These are phyloP conservation scores for Neoscytalidium dimidiatum DNA, from an alignment of 2,329 filamentous ascomycete genomes.

Conservation along the genomic window DNA sequence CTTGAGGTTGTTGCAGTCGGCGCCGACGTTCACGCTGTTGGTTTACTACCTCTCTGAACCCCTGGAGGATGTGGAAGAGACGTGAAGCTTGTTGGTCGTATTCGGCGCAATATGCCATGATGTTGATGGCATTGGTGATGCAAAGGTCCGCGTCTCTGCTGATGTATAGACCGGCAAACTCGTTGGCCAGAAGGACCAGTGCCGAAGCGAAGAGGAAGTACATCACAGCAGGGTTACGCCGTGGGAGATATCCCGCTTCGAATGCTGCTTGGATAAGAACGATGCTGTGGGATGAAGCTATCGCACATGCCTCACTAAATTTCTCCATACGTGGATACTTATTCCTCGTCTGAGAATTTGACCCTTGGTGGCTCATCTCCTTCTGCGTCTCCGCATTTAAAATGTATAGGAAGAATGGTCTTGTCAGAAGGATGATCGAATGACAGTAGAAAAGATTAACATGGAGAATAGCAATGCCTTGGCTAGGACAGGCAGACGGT, in stretches of 20 bases:
- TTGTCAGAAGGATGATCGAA: slow-evolving; percentile 63
- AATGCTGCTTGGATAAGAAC: slow-evolving; percentile 43
- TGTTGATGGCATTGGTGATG: slow-evolving; percentile 40
- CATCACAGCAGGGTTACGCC: slow-evolving; percentile 42
- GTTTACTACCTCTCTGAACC: slow-evolving; percentile 40
- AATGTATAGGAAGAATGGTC: slow-evolving; percentile 65
- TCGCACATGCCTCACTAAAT: slow-evolving; percentile 46
- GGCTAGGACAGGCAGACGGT: slow-evolving; percentile 45
- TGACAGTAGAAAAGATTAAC: slow-evolving; percentile 64
- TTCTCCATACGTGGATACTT: slow-evolving; percentile 47
- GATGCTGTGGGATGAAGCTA: slow-evolving; percentile 44
- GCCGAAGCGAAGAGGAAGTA: slow-evolving; percentile 46
- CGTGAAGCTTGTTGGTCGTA: slow-evolving; percentile 43
- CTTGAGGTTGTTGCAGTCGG: slow-evolving; percentile 26
- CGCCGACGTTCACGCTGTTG: slow-evolving; percentile 31
- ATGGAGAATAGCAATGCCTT: slow-evolving; percentile 63
- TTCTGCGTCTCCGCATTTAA: slow-evolving; percentile 49
- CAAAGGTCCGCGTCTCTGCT: slow-evolving; percentile 37
- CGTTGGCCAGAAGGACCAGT: slow-evolving; percentile 42
- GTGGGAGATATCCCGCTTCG: slow-evolving; percentile 42
- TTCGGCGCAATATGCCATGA: slow-evolving; percentile 44
- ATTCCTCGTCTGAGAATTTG: slow-evolving; percentile 26
- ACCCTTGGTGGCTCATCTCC: slow-evolving; percentile 30
- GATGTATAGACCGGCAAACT: slow-evolving; percentile 39
- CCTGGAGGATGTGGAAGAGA: slow-evolving; percentile 39